Percentiles rank a stretch among this genome's conserved stretches.
Evolutionary conservation across 768 basidiomycete genomes (phyloP).

Genomic region (Stropharia rugosoannulata): DNA sequence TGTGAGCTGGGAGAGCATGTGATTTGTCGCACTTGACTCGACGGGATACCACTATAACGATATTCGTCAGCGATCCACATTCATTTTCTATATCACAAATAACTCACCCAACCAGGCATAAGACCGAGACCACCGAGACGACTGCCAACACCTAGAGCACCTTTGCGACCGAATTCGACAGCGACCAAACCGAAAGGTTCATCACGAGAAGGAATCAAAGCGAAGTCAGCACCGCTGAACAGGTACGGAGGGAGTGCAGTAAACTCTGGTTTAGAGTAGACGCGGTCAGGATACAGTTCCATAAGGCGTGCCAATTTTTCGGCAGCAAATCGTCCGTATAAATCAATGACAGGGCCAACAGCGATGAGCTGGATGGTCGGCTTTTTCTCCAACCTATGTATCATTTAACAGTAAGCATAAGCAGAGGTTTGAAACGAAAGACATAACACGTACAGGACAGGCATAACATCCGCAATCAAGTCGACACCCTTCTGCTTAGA

Average conservation of each 20-base stretch:
- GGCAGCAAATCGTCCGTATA: constrained; percentile 94
- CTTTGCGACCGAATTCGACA: constrained; percentile 95
- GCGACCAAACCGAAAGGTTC: constrained; percentile 96
- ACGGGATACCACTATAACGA: constrained; percentile 88
- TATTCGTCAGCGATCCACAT: neutral
- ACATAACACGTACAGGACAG: constrained; percentile 60
- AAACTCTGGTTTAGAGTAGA: constrained; percentile 96
- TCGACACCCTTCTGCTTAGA: constrained; percentile 99
- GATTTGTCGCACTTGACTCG: constrained; percentile 87
- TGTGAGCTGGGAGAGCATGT: constrained; percentile 92
- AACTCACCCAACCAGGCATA: constrained; percentile 95
- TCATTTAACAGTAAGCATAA: constrained; percentile 7
- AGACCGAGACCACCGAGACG: constrained; percentile 92
- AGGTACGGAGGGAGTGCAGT: constrained; percentile 91
- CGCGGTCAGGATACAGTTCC: constrained; percentile 93
- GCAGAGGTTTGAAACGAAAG: neutral
- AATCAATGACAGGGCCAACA: constrained; percentile 93
- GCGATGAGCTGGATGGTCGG: constrained; percentile 83
- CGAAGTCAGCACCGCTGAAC: constrained; percentile 95
- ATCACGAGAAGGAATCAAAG: constrained; percentile 92
- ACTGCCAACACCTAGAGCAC: constrained; percentile 93
- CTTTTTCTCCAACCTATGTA: constrained; percentile 74
- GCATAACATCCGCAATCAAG: constrained; percentile 95
- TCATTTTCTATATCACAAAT: constrained; percentile 3
- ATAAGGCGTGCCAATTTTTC: constrained; percentile 91